Percentiles rank a stretch among this genome's conserved stretches.
Conservation (phyloP, 306 rosid species). For the Comarum palustre region DNA sequence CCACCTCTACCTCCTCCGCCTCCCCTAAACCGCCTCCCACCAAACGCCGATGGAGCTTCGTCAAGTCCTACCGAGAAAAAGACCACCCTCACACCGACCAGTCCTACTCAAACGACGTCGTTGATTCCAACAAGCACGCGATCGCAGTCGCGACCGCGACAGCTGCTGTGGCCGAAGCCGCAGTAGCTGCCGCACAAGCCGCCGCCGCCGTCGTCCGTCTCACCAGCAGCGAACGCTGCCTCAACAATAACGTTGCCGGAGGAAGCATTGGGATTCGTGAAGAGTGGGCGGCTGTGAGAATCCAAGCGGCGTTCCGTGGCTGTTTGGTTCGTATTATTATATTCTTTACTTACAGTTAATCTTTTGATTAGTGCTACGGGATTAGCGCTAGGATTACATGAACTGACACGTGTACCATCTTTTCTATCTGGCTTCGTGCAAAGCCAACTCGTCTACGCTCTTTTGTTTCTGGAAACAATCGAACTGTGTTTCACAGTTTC, state of each 20-base stretch:
- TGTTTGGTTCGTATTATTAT: constrained; percentile 55
- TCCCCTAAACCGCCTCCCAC: constrained; percentile 33
- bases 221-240: constrained; percentile 31
- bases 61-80: constrained; percentile 54
- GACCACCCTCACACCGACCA: constrained; percentile 10
- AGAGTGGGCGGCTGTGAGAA: constrained; percentile 69
- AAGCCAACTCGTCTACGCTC: background rate
- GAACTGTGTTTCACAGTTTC: background rate
- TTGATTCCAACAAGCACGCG: constrained; percentile 42
- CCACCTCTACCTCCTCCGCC: background rate
- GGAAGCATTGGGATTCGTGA: constrained; percentile 29
- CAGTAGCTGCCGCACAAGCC: constrained; percentile 58
- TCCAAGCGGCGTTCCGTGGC: constrained; percentile 88
- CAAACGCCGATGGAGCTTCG: constrained; percentile 67
- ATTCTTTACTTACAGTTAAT: background rate
- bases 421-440: background rate
- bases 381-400: background rate
- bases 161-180: constrained; percentile 54
- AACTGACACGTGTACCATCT: constrained; percentile 23
- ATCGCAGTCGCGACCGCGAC: constrained; percentile 56
- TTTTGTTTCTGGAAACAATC: background rate
- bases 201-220: constrained; percentile 56
- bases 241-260: constrained; percentile 13
- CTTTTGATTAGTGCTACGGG: constrained; percentile 18
- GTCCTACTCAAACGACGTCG: constrained; percentile 1